Conservation (phyloP, 331 rosid genomes). For the Saraca asoca region DNA sequence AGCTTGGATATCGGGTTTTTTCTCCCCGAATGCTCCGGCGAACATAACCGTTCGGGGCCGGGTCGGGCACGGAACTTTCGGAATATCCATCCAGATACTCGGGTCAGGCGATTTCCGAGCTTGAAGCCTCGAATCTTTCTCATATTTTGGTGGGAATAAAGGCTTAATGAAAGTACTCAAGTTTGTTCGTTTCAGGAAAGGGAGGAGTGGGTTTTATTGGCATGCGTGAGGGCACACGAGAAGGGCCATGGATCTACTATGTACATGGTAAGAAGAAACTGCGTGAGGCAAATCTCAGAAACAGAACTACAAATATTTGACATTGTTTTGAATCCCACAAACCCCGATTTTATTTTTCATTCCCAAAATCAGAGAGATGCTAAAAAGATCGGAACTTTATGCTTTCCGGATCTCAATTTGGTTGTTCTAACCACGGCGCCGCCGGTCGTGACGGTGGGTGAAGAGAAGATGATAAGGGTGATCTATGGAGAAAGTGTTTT, state of each 20-base stretch:
- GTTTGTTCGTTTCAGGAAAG: too few relatives aligned
- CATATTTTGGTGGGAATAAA: conserved; percentile 13
- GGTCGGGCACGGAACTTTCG: conserved; percentile 35
- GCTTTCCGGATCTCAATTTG: too few relatives aligned
- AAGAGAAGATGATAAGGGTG: not conserved
- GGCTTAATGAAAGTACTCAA: too few relatives aligned
- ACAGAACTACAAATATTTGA: conserved; percentile 63
- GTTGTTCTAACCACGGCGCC: not conserved
- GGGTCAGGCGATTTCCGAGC: conserved; percentile 59
- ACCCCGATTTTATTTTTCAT: conserved; percentile 14
- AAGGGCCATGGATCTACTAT: conserved; percentile 76
- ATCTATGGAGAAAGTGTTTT: too few relatives aligned
- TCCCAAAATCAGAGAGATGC: not conserved
- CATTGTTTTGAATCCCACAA: conserved; percentile 35
- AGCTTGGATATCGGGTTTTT: conserved; percentile 45
- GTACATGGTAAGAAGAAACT: conserved; percentile 68
- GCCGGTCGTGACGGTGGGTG: not conserved
- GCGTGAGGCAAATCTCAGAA: conserved; percentile 66
- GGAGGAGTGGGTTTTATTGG: conserved; percentile 10
- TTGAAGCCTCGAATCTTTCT: conserved; percentile 56
- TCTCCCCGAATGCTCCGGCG: not conserved
- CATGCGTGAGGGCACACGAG: conserved; percentile 34
- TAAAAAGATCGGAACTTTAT: not conserved
- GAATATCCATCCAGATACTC: conserved; percentile 52
- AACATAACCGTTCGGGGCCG: conserved; percentile 32